Percentiles rank a stretch among this genome's conserved stretches.
phyloP scores from a whole-genome alignment of 2,329 filamentous ascomycete genomes.

The Microsporum canis region DNA sequence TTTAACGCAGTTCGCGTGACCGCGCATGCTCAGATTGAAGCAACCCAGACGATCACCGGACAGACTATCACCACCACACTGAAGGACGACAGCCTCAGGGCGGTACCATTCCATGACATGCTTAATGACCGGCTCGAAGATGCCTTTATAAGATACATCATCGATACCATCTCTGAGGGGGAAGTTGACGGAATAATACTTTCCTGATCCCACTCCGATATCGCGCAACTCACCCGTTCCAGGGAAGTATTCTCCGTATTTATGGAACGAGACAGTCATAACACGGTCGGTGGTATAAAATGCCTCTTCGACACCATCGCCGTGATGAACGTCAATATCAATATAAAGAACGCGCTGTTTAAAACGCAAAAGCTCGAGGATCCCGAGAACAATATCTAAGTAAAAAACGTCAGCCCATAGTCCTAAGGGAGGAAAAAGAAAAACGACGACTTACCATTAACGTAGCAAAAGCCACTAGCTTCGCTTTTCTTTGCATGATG shows the following conservation, averaged over 20 bases:
- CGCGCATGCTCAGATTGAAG: conserved; percentile 60
- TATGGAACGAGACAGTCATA: conserved; percentile 62
- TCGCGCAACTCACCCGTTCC: conserved; percentile 58
- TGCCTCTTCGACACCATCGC: conserved; percentile 59
- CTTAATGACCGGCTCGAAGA: conserved; percentile 57
- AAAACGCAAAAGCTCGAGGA: conserved; percentile 53
- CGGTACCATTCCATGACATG: conserved; percentile 59
- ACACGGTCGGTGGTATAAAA: conserved; percentile 62
- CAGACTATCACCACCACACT: conserved; percentile 57
- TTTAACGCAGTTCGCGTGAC: conserved; percentile 58
- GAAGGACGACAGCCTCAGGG: conserved; percentile 56
- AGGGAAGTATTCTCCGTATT: conserved; percentile 62
- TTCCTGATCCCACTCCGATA: conserved; percentile 55
- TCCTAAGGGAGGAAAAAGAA: background rate
- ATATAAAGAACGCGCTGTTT: conserved; percentile 56
- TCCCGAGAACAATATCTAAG: conserved; percentile 52
- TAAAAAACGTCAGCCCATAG: conserved; percentile 13
- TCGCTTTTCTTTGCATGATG: conserved; percentile 95
- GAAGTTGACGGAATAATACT: conserved; percentile 59
- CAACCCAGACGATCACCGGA: conserved; percentile 57
- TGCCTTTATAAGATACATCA: conserved; percentile 54
- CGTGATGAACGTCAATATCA: conserved; percentile 57
- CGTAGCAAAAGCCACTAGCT: conserved; percentile 94
- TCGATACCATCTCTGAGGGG: conserved; percentile 59
- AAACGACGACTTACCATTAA: conserved; percentile 53